Evolutionary conservation across 1,284 basidiomycete genomes (phyloP), one percentile per base, ranked within the genome.

Genomic region (Marasmius sp.): DNA sequence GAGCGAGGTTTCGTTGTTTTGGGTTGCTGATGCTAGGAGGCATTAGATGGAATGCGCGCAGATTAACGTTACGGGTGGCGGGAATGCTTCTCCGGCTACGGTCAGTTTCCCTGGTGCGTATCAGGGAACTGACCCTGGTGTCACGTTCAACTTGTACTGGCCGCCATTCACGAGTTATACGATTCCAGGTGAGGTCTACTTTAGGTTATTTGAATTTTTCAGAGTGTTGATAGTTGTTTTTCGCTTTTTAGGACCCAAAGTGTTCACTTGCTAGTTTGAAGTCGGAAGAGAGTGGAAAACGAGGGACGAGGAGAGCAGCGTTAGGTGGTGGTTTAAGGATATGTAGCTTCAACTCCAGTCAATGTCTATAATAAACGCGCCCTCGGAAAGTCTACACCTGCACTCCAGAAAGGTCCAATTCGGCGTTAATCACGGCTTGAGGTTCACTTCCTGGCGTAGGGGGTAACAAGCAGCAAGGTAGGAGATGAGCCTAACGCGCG

Each of bases 51-150:
- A 72, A 58, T 78, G 75, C 57, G 76, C 75, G 22, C 76, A 77
- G 62, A 49, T 84, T 55, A 67, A 76, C 36, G 76, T 85, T 64
- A 80, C 78, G 16, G 81, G 81, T 14, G 77, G 79, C 5, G 79
- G 77, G 16, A 76, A 64, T 61, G 69, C 75, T 2, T 67, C 69
- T 49, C 82, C 82, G 1, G 72, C 79, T 2, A 82, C 81, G 3
- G 81, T 84, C 47, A 79, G 74, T 70, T 82, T 85, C 79, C 82
- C 81, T 2, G 82, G 82, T 54, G 77, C 79, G 14, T 83, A 82
- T 70, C 45, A 52, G 75, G 77, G 74, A n/a, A 73, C 73, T 58
- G 77, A 78, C 66, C 77, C 78, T 36, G 79, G 80, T 51, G 75
- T 81, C 68, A 77, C 72, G 37, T 74, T 79, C 64, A 74, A 77